phyloP scores from a whole-genome alignment of 179 eudicot species.

The Camellia oleifera region DNA sequence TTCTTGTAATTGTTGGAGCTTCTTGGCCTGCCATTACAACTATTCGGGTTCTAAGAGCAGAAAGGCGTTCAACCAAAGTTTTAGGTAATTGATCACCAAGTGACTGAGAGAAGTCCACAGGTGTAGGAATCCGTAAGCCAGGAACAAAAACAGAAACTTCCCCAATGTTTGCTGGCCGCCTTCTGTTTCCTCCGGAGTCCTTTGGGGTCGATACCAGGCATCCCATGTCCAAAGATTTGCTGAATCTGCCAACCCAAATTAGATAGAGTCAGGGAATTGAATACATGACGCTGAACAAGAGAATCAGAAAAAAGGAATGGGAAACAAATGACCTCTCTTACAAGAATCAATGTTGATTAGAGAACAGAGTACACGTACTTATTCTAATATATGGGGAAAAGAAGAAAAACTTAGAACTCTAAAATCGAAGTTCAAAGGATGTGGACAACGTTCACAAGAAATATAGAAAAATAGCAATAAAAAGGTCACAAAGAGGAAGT shows the following conservation, averaged over 20 bases:
- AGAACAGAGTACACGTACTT: background rate
- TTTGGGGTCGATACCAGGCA: conserved; percentile 73
- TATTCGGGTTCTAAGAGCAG: conserved; percentile 90
- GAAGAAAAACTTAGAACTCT: background rate
- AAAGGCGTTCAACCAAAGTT: conserved; percentile 66
- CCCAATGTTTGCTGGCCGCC: conserved; percentile 84
- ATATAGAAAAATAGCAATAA: conserved; percentile 14
- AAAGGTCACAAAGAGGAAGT: conserved; percentile 26
- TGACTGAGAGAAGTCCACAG: conserved; percentile 64
- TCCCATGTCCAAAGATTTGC: conserved; percentile 53
- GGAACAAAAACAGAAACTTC: conserved; percentile 86
- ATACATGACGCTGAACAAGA: background rate
- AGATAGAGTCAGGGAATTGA: background rate
- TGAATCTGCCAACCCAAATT: conserved; percentile 2
- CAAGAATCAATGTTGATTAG: background rate
- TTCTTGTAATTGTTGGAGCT: conserved; percentile 82
- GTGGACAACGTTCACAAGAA: conserved; percentile 23
- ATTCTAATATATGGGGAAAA: background rate
- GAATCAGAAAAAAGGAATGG: background rate
- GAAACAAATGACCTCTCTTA: background rate
- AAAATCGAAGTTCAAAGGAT: background rate
- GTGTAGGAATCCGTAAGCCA: conserved; percentile 81
- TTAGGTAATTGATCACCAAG: conserved; percentile 58
- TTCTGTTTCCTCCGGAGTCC: conserved; percentile 68
- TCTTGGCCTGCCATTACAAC: conserved; percentile 97